Conservation (phyloP, 129 eudicot species). For the Tanacetum coccineum region DNA sequence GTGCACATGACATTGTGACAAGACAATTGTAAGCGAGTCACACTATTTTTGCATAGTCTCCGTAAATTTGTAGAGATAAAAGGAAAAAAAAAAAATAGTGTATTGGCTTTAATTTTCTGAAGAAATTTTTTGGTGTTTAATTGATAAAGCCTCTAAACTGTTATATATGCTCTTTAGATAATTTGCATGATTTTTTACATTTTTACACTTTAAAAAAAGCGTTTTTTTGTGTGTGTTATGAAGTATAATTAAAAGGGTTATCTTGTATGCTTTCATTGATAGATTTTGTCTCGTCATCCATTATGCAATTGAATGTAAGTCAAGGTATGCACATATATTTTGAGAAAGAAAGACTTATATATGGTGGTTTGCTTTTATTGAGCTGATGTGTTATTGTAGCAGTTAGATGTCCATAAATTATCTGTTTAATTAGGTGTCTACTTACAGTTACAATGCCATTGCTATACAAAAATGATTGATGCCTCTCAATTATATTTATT, state of each 20-base stretch:
- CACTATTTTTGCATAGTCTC: conserved; percentile 1
- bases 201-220: background rate
- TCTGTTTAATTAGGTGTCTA: background rate
- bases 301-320: background rate
- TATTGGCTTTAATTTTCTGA: background rate
- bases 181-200: background rate
- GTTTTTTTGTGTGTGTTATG: background rate
- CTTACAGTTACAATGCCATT: too few relatives aligned
- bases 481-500: background rate
- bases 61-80: background rate
- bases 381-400: background rate
- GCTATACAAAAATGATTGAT: background rate
- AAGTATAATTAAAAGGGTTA: background rate
- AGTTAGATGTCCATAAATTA: background rate
- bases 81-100: background rate
- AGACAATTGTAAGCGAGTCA: background rate
- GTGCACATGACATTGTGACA: conserved; percentile 3
- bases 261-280: conserved; percentile 2
- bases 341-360: background rate
- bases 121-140: background rate
- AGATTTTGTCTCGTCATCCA: background rate
- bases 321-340: background rate
- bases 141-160: background rate
- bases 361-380: background rate
- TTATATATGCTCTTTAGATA: background rate